phyloP scores from a whole-genome alignment of 2,329 filamentous ascomycete genomes.

The Penicillium sp. region DNA sequence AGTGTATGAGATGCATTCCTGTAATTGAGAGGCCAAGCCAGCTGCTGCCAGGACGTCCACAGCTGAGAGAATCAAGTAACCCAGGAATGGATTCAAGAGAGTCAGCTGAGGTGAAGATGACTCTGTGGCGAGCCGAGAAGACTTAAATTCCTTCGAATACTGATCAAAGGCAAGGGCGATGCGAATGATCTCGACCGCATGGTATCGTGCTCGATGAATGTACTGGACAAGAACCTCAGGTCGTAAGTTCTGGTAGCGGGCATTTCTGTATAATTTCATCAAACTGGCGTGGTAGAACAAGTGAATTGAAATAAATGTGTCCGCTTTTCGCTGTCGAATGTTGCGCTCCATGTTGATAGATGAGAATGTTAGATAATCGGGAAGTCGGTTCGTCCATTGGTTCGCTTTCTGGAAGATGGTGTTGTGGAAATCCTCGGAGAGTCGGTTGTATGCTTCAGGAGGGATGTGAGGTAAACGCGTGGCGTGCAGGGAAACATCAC shows the following conservation, averaged over 20 bases:
- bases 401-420: slow-evolving; percentile 55
- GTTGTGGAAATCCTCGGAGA: slow-evolving; percentile 55
- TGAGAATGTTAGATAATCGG: slow-evolving; percentile 56
- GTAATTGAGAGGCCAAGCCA: slow-evolving; percentile 54
- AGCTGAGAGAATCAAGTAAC: slow-evolving; percentile 63
- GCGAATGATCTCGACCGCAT: slow-evolving; percentile 56
- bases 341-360: slow-evolving; percentile 60
- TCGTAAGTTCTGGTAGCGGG: slow-evolving; percentile 47
- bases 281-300: slow-evolving; percentile 65
- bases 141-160: slow-evolving; percentile 24
- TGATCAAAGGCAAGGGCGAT: slow-evolving; percentile 36
- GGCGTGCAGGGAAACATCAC: slow-evolving; percentile 62
- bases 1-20: slow-evolving; percentile 57
- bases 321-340: slow-evolving; percentile 55
- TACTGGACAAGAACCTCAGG: slow-evolving; percentile 47
- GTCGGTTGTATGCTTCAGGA: slow-evolving; percentile 44
- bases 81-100: slow-evolving; percentile 62
- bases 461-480: slow-evolving; percentile 54
- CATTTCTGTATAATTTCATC: slow-evolving; percentile 66
- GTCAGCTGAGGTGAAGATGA: slow-evolving; percentile 30
- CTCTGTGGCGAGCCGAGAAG: slow-evolving; percentile 22
- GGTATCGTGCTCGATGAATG: slow-evolving; percentile 51
- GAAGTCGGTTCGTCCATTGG: slow-evolving; percentile 61
- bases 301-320: slow-evolving; percentile 65
- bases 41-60: slow-evolving; percentile 67